These are phyloP conservation scores for Lotmaria passim DNA, from an alignment of 208 protist species.

Conservation along the genomic window DNA sequence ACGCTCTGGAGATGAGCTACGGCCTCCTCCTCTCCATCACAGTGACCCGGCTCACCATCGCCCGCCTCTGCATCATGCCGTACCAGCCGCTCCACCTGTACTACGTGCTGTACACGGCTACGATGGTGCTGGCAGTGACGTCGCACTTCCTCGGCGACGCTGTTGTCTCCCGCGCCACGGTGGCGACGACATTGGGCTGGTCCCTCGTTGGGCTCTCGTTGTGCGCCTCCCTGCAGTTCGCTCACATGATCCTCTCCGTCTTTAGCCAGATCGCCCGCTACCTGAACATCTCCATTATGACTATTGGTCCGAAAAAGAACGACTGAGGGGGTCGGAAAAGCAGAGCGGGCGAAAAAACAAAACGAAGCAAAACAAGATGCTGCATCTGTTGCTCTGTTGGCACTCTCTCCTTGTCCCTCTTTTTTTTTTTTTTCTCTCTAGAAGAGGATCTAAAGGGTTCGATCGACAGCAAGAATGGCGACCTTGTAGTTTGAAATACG, in stretches of 20 bases:
- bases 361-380: too few relatives aligned
- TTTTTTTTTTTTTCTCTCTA: too few relatives aligned
- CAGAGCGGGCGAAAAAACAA: not conserved
- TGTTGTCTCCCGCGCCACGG: constrained; percentile 7
- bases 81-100: constrained; percentile 59
- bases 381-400: too few relatives aligned
- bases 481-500: too few relatives aligned
- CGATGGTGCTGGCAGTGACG: constrained; percentile 31
- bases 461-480: too few relatives aligned
- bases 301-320: constrained; percentile 50
- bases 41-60: constrained; percentile 77
- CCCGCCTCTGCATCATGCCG: constrained; percentile 79
- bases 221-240: constrained; percentile 61
- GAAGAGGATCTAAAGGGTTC: too few relatives aligned
- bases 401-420: too few relatives aligned
- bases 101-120: constrained; percentile 36
- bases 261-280: constrained; percentile 60
- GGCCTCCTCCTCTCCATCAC: constrained; percentile 73
- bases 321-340: constrained; percentile 19
- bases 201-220: constrained; percentile 43
- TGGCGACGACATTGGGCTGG: constrained; percentile 44
- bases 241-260: constrained; percentile 72
- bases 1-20: constrained; percentile 81
- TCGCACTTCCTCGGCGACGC: constrained; percentile 37
- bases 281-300: constrained; percentile 67